phyloP scores from a whole-genome alignment of 306 rosid genomes.

The Citrullus colocynthis region DNA sequence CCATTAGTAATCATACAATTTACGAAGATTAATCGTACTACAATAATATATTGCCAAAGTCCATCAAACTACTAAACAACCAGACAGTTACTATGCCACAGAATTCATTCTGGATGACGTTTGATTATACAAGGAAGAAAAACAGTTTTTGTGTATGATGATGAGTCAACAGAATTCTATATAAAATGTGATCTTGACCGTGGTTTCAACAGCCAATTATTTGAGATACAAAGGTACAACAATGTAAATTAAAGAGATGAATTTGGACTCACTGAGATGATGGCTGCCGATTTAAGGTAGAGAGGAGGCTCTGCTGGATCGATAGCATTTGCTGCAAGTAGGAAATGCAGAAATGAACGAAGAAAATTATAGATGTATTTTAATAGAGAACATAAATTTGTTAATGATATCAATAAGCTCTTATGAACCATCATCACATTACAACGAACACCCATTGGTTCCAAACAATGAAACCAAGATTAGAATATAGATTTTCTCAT shows the following conservation, averaged over 20 bases:
- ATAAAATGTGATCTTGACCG: not conserved
- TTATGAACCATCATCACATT: not conserved
- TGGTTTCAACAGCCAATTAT: not conserved
- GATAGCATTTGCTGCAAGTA: constrained; percentile 39
- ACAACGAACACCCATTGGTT: not conserved
- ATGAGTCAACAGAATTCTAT: not conserved
- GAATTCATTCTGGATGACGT: not conserved
- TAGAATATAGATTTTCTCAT: not conserved
- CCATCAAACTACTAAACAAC: not conserved
- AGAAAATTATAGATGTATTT: not conserved
- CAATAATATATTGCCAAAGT: not conserved
- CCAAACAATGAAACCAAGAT: not conserved
- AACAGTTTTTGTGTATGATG: not conserved
- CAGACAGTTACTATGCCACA: not conserved
- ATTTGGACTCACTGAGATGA: constrained; percentile 31
- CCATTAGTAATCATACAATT: not conserved
- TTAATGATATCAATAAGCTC: not conserved
- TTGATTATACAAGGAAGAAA: not conserved
- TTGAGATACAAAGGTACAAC: not conserved
- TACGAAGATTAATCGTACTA: not conserved
- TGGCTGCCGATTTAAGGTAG: constrained; percentile 37
- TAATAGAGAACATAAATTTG: not conserved
- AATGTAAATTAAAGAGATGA: not conserved
- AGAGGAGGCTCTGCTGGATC: constrained; percentile 31
- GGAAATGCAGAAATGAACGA: not conserved